These are phyloP conservation scores for Fusarium torreyae DNA, from an alignment of 2,329 filamentous ascomycete genomes.

Conservation along the genomic window DNA sequence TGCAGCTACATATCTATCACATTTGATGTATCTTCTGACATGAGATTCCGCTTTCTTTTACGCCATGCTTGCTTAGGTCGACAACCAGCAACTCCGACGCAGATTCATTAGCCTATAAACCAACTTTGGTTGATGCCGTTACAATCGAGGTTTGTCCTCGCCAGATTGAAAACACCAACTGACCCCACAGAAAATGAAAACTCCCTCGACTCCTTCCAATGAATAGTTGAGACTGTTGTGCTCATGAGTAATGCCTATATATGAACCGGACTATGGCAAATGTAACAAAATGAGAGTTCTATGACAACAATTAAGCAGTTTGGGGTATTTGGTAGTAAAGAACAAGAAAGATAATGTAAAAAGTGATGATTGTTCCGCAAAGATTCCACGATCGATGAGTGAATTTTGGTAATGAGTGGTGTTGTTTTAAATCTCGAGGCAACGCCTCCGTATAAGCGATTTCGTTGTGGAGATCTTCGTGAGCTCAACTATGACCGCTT, in stretches of 20 bases:
- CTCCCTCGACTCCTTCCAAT: constrained; percentile 46
- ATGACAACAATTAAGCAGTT: constrained; percentile 40
- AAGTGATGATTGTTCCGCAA: constrained; percentile 17
- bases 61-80: constrained; percentile 19
- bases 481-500: constrained; percentile 57
- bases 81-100: constrained; percentile 26
- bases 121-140: constrained; percentile 7
- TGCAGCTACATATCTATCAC: constrained; percentile 5
- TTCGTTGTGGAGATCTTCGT: background rate
- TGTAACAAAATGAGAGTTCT: constrained; percentile 18
- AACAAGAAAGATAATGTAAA: constrained; percentile 25
- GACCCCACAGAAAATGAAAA: constrained; percentile 14
- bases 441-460: background rate
- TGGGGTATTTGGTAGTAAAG: constrained; percentile 44
- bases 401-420: constrained; percentile 1
- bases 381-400: constrained; percentile 1
- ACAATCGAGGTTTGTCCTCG: constrained; percentile 9
- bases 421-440: background rate
- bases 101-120: constrained; percentile 4
- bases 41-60: constrained; percentile 22
- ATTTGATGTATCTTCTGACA: constrained; percentile 15
- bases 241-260: constrained; percentile 27
- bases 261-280: constrained; percentile 15
- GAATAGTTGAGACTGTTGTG: constrained; percentile 29
- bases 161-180: constrained; percentile 6